These are phyloP conservation scores for Eucalyptus curtisii DNA, from an alignment of 345 rosid species.

Conservation along the genomic window DNA sequence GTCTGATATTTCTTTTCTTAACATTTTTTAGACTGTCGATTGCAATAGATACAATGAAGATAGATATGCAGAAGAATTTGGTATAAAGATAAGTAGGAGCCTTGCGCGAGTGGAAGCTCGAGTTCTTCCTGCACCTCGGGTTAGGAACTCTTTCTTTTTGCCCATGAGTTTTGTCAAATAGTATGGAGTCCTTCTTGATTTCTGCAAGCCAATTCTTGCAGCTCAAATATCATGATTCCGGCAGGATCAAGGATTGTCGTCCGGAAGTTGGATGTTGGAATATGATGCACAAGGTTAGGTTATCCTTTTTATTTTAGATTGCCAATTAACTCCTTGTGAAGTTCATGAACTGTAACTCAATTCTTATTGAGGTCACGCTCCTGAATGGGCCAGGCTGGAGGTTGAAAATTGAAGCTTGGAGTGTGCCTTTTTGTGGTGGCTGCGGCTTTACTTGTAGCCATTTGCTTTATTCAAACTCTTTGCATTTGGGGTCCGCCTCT, in stretches of 20 bases:
- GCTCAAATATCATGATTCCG: conserved; percentile 93
- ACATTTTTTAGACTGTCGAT: conserved; percentile 37
- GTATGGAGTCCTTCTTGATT: background rate
- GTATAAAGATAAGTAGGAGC: conserved; percentile 61
- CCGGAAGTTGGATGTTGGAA: conserved; percentile 97
- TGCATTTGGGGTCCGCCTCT: background rate
- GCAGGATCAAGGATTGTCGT: conserved; percentile 63
- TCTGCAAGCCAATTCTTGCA: conserved; percentile 8
- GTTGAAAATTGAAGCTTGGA: background rate
- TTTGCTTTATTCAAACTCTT: background rate
- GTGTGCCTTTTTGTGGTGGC: background rate
- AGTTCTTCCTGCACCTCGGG: conserved; percentile 88
- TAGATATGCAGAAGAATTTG: conserved; percentile 79
- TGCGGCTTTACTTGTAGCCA: background rate
- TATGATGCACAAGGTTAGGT: conserved; percentile 88
- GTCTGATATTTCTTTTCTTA: background rate
- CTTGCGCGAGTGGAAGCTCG: conserved; percentile 93
- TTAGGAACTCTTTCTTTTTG: conserved; percentile 1
- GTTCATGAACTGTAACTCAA: background rate
- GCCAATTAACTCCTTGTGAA: background rate
- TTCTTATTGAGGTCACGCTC: background rate
- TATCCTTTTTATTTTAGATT: background rate
- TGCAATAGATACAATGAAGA: conserved; percentile 65
- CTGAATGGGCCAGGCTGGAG: background rate
- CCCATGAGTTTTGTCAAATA: background rate